Percentiles rank a stretch among this genome's conserved stretches.
phyloP scores from a whole-genome alignment of 192 early-diverging fungal species.

The Podochytrium sp. region DNA sequence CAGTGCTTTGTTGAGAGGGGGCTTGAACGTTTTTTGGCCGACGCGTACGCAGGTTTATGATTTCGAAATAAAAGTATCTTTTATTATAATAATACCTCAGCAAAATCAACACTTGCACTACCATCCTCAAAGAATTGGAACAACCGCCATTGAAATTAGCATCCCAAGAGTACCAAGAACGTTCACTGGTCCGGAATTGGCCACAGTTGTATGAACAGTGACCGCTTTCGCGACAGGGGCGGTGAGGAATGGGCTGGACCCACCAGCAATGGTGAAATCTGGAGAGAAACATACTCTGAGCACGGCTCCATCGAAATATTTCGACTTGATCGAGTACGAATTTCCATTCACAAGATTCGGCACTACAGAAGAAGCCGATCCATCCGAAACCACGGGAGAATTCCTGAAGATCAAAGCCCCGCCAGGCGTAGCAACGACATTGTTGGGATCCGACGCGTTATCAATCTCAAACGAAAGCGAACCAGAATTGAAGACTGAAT shows the following conservation, averaged over 20 bases:
- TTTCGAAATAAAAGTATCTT: too few relatives aligned
- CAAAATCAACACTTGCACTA: too few relatives aligned
- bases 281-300: slow-evolving; percentile 1
- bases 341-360: not conserved
- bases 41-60: too few relatives aligned
- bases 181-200: too few relatives aligned
- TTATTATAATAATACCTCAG: too few relatives aligned
- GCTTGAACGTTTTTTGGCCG: too few relatives aligned
- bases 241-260: not conserved
- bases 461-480: not conserved
- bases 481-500: not conserved
- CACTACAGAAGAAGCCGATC: not conserved
- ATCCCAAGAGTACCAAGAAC: too few relatives aligned
- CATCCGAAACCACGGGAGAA: not conserved
- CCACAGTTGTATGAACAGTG: not conserved
- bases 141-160: too few relatives aligned
- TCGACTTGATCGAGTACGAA: not conserved
- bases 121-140: too few relatives aligned
- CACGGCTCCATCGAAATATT: not conserved
- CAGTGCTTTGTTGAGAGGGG: too few relatives aligned
- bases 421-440: not conserved
- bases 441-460: not conserved
- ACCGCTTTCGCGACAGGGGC: not conserved
- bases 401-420: not conserved
- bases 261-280: slow-evolving; percentile 4